Conservation (phyloP, 768 basidiomycete species). For the Suillus americanus region DNA sequence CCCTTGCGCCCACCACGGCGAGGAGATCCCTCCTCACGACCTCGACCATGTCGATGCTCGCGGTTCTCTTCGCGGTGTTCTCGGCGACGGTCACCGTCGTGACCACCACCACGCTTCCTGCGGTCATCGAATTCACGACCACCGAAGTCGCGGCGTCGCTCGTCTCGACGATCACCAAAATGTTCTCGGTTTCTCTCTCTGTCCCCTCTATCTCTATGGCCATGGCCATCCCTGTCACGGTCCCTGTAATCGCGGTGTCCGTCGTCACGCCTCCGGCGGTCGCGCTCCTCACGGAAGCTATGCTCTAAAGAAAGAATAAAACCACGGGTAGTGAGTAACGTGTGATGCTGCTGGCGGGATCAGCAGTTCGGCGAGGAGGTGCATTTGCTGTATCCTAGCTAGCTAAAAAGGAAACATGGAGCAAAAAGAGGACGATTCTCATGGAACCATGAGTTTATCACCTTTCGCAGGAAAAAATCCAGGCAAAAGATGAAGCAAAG, state of each 20-base stretch:
- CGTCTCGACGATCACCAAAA: constrained; percentile 40
- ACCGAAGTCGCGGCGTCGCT: constrained; percentile 51
- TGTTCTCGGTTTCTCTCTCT: constrained; percentile 37
- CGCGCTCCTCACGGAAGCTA: constrained; percentile 63
- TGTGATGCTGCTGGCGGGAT: constrained; percentile 38
- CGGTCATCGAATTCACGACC: constrained; percentile 50
- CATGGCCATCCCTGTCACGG: constrained; percentile 40
- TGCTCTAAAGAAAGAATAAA: constrained; percentile 53
- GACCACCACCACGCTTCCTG: constrained; percentile 36
- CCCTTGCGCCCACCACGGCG: constrained; percentile 47
- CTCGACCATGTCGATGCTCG: constrained; percentile 21
- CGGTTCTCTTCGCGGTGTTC: constrained; percentile 45
- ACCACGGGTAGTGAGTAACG: constrained; percentile 52
- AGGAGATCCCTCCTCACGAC: constrained; percentile 40
- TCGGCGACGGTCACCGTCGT: constrained; percentile 53
- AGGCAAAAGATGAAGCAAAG: constrained; percentile 34
- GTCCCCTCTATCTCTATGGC: constrained; percentile 37
- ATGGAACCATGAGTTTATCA: constrained; percentile 67
- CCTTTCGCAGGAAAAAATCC: constrained; percentile 42
- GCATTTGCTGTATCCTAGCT: constrained; percentile 49
- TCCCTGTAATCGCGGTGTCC: constrained; percentile 52
- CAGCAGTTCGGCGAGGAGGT: constrained; percentile 43
- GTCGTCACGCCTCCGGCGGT: constrained; percentile 63
- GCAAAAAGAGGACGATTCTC: constrained; percentile 25
- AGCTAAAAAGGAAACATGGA: constrained; percentile 62